Evolutionary conservation across 139 green algal genomes (phyloP), one percentile per base, ranked within the genome.

Genomic region (Auxenochlorella pyrenoidosa): DNA sequence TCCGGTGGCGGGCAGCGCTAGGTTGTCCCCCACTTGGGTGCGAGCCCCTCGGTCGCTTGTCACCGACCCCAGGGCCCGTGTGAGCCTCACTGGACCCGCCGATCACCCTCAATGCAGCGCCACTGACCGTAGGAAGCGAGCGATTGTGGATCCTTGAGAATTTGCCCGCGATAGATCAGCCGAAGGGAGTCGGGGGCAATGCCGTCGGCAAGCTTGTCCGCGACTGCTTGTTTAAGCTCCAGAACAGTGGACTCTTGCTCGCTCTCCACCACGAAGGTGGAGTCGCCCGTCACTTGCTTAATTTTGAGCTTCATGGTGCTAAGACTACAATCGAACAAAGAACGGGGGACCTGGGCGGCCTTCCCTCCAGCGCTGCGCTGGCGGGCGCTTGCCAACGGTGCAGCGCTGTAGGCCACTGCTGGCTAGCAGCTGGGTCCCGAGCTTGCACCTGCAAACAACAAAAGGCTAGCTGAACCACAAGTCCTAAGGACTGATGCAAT

Each of bases 91-190:
- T 41, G 5, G 40, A 82, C 19, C 26, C 36, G 30, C 38, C 38
- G 26, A 36, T 51, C 19, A 38, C 26, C 41, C 26, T 5, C 22
- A 38, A 38, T 26, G 75, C 43, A 38, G 75, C 54, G 16, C 43
- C 28, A 19, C 91, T 86, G 66, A 98, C 95, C 94, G 86, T 98
- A 98, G 87, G 79, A 93, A 10, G 95, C 89, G 8, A 99, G 83
- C 0, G 95, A 97, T 32, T 90, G 82, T 36, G 97, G 93, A 66
- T 99, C 97, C 84, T 99, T 99, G 0, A 99, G 81, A 15, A 99
- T 96, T 79, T 97, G 95, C 8, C 88, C 97, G 51, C 97, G 97
- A 92, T 98, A 99, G 68, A 99, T 99, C 1, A 99, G 89, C 1
- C 97, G 86, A 79, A 99, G 94, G 70, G 96, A 86, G 0, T 75